These are phyloP conservation scores for Aureobasidium lini DNA, from an alignment of 2,329 filamentous ascomycete genomes.

Conservation along the genomic window DNA sequence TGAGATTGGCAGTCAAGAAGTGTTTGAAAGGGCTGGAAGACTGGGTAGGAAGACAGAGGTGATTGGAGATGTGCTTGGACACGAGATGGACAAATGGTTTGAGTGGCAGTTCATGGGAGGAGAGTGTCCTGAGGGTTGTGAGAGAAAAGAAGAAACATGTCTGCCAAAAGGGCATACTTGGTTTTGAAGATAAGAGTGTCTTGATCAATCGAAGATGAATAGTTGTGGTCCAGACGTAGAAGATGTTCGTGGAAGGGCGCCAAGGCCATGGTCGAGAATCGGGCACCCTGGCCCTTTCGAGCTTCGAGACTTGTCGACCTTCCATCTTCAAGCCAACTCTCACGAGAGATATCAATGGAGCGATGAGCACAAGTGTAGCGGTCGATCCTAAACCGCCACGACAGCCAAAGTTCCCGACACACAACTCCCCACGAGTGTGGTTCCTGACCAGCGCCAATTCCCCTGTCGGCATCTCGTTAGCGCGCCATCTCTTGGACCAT, in stretches of 20 bases:
- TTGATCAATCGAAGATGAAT: background rate
- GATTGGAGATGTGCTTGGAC: conserved; percentile 39
- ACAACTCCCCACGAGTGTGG: conserved; percentile 75
- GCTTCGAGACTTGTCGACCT: background rate
- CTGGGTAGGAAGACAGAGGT: conserved; percentile 33
- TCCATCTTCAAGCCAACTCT: no score
- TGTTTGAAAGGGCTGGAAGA: conserved; percentile 39
- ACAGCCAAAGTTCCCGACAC: conserved; percentile 49
- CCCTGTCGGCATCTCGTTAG: conserved; percentile 74
- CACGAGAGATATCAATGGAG: background rate
- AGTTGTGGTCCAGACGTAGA: background rate
- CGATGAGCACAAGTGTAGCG: conserved; percentile 1
- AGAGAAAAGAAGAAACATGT: conserved; percentile 8
- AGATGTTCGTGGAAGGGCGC: background rate
- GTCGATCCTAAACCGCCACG: conserved; percentile 26
- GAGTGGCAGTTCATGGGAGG: conserved; percentile 45
- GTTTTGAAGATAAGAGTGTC: background rate
- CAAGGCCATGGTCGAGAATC: background rate
- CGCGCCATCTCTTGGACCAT: conserved; percentile 74
- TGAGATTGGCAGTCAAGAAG: conserved; percentile 36
- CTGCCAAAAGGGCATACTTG: no score
- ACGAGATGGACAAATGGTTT: conserved; percentile 50
- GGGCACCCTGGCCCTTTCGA: background rate
- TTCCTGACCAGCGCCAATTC: conserved; percentile 82
- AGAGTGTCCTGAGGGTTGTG: conserved; percentile 32